These are phyloP conservation scores for Hygrocybe punicea DNA, from an alignment of 768 basidiomycete genomes.

Conservation along the genomic window DNA sequence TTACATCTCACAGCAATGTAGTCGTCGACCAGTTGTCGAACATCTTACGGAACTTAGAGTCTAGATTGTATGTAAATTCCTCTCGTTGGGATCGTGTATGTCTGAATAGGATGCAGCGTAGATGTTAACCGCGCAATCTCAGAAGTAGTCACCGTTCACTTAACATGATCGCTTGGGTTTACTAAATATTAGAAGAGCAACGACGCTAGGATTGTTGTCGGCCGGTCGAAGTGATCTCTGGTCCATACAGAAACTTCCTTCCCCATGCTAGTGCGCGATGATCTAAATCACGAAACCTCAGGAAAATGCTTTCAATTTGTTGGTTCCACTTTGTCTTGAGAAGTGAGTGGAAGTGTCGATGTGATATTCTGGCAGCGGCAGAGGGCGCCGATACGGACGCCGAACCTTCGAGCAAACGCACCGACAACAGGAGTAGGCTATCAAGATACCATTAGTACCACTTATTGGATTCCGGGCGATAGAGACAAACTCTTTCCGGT, in stretches of 20 bases:
- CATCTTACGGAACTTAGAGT: too few species aligned
- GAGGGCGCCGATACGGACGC: constrained; percentile 39
- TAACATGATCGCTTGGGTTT: too few species aligned
- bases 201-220: background rate
- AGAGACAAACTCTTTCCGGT: constrained; percentile 51
- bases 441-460: background rate
- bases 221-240: background rate
- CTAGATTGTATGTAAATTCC: too few species aligned
- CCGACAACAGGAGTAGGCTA: constrained; percentile 50
- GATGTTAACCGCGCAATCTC: too few species aligned
- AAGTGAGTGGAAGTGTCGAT: constrained; percentile 44
- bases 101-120: too few species aligned
- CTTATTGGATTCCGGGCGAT: background rate
- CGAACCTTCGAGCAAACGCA: constrained; percentile 46
- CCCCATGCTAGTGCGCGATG: constrained; percentile 47
- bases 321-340: constrained; percentile 59
- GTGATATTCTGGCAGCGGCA: constrained; percentile 52
- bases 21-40: too few species aligned
- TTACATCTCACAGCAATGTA: too few species aligned
- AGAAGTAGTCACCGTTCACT: too few species aligned
- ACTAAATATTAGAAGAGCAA: too few species aligned
- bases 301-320: constrained; percentile 47
- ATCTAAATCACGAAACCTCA: constrained; percentile 46
- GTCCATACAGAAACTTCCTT: constrained; percentile 43
- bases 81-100: too few species aligned